Evolutionary conservation across 2,329 filamentous ascomycete genomes (phyloP), one percentile per base, ranked within the genome.

Genomic region (Aulographum hederae): DNA sequence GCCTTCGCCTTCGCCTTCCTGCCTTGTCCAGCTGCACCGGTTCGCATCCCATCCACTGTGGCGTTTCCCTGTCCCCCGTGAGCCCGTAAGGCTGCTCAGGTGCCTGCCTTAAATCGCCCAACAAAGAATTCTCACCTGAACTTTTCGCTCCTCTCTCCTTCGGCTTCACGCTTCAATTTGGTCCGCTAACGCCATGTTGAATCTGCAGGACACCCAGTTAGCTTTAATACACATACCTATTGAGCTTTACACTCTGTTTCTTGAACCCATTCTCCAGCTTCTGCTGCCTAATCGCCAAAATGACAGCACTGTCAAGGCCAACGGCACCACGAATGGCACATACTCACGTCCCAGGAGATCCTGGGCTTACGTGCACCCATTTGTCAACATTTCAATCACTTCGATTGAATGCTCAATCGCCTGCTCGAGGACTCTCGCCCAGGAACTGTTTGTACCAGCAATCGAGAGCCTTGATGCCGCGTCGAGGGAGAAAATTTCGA

Each of bases 301-400:
- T 26, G 54, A 54, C 28, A 39, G 53, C 6, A n/a, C n/a, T n/a
- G 47, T 53, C 20, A 43, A 46, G 3, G 23, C 26, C n/a, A 18
- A 20, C 21, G 16, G 23, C 20, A 25, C n/a, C 21, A n/a, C 40
- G 17, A 43, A 46, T 28, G 48, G 47, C 18, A 46, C 46, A 21
- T 8, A 25, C 21, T 46, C 50, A 6, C 48, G 46, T 32, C 42
- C 48, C 13, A 46, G 45, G 16, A 52, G 48, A 34, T 48, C 51
- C 12, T 63, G 57, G 64, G 56, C 55, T 12, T 60, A 51, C 39
- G 60, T 61, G 47, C 78, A 89, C 53, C 73, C 73, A 28, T 95
- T 98, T 53, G 67, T 94, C 50, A 95, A 95, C 52, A 73, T 98
- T 42, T 91, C 81, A 39, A 69, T 95, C 45, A 95, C 85, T 0